These are phyloP conservation scores for Fimicolochytrium jonesii DNA, from an alignment of 192 early-diverging fungal species.

Conservation along the genomic window DNA sequence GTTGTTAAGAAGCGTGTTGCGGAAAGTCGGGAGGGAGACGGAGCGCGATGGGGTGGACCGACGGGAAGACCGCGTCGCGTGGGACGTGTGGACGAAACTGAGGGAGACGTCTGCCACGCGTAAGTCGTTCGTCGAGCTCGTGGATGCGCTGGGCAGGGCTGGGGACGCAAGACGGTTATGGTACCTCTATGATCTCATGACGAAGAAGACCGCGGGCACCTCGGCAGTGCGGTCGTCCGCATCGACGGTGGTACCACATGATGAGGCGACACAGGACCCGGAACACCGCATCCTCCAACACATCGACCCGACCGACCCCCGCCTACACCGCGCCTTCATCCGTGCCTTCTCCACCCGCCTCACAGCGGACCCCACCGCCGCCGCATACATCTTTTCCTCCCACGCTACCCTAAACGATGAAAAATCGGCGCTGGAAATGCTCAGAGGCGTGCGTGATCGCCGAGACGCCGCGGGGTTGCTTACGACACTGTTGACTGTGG, in stretches of 20 bases:
- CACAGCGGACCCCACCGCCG: constrained; percentile 5
- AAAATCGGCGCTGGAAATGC: not conserved
- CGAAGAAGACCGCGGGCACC: not conserved
- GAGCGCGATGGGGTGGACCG: not conserved
- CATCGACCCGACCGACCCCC: constrained; percentile 12
- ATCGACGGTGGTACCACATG: not conserved
- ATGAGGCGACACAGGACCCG: not conserved
- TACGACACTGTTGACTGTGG: not conserved
- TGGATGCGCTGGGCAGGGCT: constrained; percentile 16
- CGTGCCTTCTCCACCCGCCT: constrained; percentile 9
- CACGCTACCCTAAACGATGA: not conserved
- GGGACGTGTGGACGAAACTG: constrained; percentile 10
- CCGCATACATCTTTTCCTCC: constrained; percentile 1
- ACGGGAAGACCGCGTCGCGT: not conserved
- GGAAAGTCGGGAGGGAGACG: not conserved
- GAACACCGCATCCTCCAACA: not conserved
- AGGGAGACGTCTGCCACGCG: not conserved
- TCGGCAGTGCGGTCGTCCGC: not conserved
- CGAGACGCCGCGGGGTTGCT: constrained; percentile 8
- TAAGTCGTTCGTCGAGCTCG: constrained; percentile 6
- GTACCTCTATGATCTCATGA: constrained; percentile 12
- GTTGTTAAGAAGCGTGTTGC: not conserved
- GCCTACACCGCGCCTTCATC: constrained; percentile 17
- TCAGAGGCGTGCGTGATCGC: constrained; percentile 2
- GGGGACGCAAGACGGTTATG: constrained; percentile 11